Evolutionary conservation across 441 rosid genomes (phyloP).

Genomic region (Adansonia rubrostipa): DNA sequence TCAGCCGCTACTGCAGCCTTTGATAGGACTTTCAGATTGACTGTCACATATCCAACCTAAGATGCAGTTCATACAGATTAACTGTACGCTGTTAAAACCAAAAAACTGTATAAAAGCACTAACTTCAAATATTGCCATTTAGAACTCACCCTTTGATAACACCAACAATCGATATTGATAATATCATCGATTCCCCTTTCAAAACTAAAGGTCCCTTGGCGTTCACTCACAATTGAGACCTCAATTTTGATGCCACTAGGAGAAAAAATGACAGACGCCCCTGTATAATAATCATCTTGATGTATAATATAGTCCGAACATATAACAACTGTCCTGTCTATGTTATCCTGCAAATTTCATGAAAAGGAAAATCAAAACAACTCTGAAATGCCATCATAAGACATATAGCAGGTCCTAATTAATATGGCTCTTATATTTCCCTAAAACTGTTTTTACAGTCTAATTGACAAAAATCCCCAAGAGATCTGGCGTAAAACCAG

Average conservation of each 20-base stretch:
- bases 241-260: slow-evolving; percentile 54
- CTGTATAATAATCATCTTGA: slow-evolving; percentile 49
- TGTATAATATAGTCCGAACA: slow-evolving; percentile 66
- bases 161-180: slow-evolving; percentile 58
- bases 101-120: slow-evolving; percentile 25
- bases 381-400: slow-evolving; percentile 21
- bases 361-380: slow-evolving; percentile 24
- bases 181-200: slow-evolving; percentile 78
- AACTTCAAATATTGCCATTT: slow-evolving; percentile 21
- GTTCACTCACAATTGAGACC: slow-evolving; percentile 45
- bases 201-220: slow-evolving; percentile 44
- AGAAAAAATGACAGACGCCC: slow-evolving; percentile 63
- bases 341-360: slow-evolving; percentile 57
- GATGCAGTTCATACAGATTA: slow-evolving; percentile 30
- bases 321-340: slow-evolving; percentile 46
- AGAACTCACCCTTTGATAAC: slow-evolving; percentile 70
- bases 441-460: slow-evolving; percentile 1
- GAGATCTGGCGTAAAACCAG: slow-evolving; percentile 7
- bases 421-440: neutral
- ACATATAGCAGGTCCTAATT: neutral
- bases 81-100: slow-evolving; percentile 24
- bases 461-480: slow-evolving; percentile 7
- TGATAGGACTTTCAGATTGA: slow-evolving; percentile 57
- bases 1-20: slow-evolving; percentile 53
- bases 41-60: slow-evolving; percentile 61